Conservation (phyloP, 306 rosid genomes). For the Leucaena leucocephala region DNA sequence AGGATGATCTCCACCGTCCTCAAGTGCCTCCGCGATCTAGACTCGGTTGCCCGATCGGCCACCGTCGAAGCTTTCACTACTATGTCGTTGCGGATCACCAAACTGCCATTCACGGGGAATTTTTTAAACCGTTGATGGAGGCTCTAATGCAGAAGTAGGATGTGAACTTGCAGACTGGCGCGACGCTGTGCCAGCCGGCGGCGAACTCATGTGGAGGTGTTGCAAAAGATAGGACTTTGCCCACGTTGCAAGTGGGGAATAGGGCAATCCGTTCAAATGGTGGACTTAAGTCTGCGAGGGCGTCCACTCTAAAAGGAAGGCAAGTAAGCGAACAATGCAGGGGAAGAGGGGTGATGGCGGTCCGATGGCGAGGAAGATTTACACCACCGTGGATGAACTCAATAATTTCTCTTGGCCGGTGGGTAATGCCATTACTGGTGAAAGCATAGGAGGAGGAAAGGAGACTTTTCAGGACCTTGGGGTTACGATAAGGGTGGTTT, state of each 20-base stretch:
- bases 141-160: constrained; percentile 76
- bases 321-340: no score
- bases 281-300: no score
- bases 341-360: no score
- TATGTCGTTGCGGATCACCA: constrained; percentile 79
- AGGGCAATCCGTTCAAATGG: no score
- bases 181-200: constrained; percentile 84
- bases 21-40: constrained; percentile 85
- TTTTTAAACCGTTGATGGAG: constrained; percentile 83
- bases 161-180: constrained; percentile 83
- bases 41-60: constrained; percentile 78
- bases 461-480: no score
- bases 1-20: constrained; percentile 81
- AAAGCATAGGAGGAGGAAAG: no score
- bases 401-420: no score
- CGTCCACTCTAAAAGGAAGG: no score
- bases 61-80: constrained; percentile 75
- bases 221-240: constrained; percentile 59
- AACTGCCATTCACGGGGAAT: constrained; percentile 63
- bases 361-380: no score
- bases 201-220: constrained; percentile 57
- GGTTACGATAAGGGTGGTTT: no score
- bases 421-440: no score
- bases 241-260: constrained; percentile 37
- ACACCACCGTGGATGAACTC: no score